A percentile compares a stretch with the other conserved stretches of the same genome.
Evolutionary conservation across 305 asterid genomes (phyloP).

Genomic region (Ajuga reptans): DNA sequence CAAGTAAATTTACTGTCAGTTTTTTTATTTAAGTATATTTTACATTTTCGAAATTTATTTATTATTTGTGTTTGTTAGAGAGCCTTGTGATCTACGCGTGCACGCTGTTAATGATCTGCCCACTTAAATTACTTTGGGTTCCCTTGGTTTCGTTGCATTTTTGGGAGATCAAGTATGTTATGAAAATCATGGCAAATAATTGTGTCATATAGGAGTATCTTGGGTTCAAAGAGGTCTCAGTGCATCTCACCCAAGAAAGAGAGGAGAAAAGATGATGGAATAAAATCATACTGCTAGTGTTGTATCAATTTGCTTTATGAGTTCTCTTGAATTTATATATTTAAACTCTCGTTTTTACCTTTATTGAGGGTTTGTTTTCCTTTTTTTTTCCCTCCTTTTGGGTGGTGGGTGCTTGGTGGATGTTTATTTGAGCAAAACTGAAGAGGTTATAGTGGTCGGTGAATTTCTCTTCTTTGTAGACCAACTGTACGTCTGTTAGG

Average conservation of each 20-base stretch:
- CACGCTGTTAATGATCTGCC: neutral
- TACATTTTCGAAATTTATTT: neutral
- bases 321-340: neutral
- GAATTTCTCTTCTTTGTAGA: neutral
- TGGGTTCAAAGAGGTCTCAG: neutral
- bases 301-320: neutral
- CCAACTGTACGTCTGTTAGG: neutral
- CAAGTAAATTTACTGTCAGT: neutral
- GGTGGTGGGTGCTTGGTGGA: neutral
- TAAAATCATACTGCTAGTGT: neutral
- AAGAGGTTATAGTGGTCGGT: neutral
- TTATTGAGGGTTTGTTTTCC: neutral
- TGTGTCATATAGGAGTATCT: neutral
- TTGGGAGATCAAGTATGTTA: neutral
- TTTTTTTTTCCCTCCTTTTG: neutral
- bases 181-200: conserved; percentile 4
- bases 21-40: neutral
- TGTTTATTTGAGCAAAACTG: neutral
- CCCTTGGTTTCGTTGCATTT: neutral
- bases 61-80: conserved; percentile 1
- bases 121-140: neutral
- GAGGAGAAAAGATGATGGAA: neutral
- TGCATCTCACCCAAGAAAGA: neutral
- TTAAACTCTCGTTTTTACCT: neutral
- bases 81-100: neutral